These are phyloP conservation scores for Kazachstania sp. DNA, from an alignment of 1,139 yeast genomes.

Conservation along the genomic window DNA sequence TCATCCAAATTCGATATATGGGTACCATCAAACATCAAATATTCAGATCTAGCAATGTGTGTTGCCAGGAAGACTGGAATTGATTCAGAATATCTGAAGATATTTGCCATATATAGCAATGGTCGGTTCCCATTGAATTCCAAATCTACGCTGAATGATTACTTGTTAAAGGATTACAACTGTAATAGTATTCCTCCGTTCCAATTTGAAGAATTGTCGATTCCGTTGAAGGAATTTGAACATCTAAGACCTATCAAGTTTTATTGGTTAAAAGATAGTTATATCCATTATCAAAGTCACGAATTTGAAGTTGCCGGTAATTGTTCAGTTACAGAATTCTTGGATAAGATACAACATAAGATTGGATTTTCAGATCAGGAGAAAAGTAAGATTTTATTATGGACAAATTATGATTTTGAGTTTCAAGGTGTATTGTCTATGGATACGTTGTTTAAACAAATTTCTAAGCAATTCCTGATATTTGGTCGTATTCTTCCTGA, in stretches of 20 bases:
- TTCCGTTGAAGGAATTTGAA: constrained; percentile 71
- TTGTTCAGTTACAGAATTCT: constrained; percentile 49
- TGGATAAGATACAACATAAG: constrained; percentile 49
- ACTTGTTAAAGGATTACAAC: constrained; percentile 44
- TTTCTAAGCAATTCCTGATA: constrained; percentile 26
- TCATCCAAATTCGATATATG: constrained; percentile 47
- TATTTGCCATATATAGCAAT: constrained; percentile 55
- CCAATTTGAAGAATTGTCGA: constrained; percentile 69
- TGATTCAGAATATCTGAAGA: constrained; percentile 55
- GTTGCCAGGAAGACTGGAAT: constrained; percentile 48
- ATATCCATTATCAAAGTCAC: constrained; percentile 56
- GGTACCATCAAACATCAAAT: constrained; percentile 55
- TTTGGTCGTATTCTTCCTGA: constrained; percentile 37
- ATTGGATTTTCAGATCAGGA: constrained; percentile 45
- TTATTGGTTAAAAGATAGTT: constrained; percentile 53
- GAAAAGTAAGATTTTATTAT: constrained; percentile 41
- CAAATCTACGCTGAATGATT: constrained; percentile 31
- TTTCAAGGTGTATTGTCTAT: constrained; percentile 31
- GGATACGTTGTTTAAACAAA: constrained; percentile 25
- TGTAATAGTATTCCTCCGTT: constrained; percentile 41
- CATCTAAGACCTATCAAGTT: constrained; percentile 57
- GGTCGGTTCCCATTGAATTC: constrained; percentile 36
- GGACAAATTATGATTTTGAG: constrained; percentile 33
- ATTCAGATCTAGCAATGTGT: constrained; percentile 49
- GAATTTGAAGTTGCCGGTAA: constrained; percentile 63